A percentile compares a stretch with the other conserved stretches of the same genome.
phyloP scores from a whole-genome alignment of 2,329 filamentous ascomycete genomes.

The Penicillium brevicompactum region DNA sequence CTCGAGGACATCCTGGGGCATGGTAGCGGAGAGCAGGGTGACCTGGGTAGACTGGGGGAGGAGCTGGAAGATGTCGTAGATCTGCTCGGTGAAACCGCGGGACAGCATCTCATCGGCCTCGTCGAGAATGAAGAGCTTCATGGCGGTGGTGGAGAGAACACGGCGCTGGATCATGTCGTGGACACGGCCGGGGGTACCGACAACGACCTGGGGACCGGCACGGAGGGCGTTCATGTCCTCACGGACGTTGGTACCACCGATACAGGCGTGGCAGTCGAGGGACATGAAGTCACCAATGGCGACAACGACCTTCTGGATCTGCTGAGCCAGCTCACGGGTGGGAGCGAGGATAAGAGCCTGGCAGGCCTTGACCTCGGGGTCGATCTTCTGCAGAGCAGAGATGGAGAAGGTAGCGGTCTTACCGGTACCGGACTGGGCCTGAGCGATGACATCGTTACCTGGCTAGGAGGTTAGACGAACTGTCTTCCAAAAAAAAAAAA shows the following conservation, averaged over 20 bases:
- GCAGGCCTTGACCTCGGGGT: conserved; percentile 90
- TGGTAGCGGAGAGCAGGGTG: conserved; percentile 94
- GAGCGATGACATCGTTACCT: conserved; percentile 98
- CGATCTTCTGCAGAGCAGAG: conserved; percentile 98
- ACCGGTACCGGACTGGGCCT: conserved; percentile 99
- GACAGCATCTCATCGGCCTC: conserved; percentile 74
- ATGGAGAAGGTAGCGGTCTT: conserved; percentile 99
- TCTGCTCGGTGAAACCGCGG: conserved; percentile 94
- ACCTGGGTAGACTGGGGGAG: conserved; percentile 96
- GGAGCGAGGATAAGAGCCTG: conserved; percentile 98
- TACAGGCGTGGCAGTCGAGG: conserved; percentile 97
- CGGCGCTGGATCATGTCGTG: conserved; percentile 79
- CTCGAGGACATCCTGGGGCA: conserved; percentile 96
- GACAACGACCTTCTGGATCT: conserved; percentile 98
- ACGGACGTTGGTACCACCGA: conserved; percentile 95
- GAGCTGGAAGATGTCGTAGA: conserved; percentile 98
- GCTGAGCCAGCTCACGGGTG: conserved; percentile 93
- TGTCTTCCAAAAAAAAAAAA: not conserved
- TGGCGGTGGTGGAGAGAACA: conserved; percentile 71
- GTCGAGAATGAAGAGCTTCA: conserved; percentile 78
- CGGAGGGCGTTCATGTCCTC: conserved; percentile 98
- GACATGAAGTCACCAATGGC: conserved; percentile 99
- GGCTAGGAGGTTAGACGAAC: conserved; percentile 19
- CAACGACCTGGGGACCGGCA: conserved; percentile 96
- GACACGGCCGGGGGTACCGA: conserved; percentile 94